Base-by-base conservation (phyloP, 805 yeast genomes). In the Nakazawaea peltata region DNA sequence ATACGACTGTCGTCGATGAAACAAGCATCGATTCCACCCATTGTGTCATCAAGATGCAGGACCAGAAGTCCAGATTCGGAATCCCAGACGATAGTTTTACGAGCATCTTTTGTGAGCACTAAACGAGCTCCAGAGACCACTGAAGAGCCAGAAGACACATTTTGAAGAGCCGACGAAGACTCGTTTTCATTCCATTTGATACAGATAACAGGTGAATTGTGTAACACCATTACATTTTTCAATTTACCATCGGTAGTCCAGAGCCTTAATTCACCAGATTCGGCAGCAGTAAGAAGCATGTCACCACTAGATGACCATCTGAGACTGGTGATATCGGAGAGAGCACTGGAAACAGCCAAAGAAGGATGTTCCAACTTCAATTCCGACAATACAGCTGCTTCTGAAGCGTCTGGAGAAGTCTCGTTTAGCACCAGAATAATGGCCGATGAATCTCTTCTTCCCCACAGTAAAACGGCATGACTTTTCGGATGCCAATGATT, bases 241-340 rank as follows among this genome's bases (percentile, higher is more conserved):
- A 85, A 59, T 21, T 69, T 67, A 0, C 95, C 94, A 31, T 74
- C 79, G 0, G 71, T 63, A 9, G 77, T 69, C 94, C 95, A 87
- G n/a, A 83, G 61, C 37, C 90, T 59, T 7, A 87, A 47, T 46
- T 81, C 90, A 11, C 95, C 95, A 47, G 68, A 68, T 36, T 68
- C 73, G 2, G 77, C 67, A 3, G 78, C 81, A 0, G 88, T 80
- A 11, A 81, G 64, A 3, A 86, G 53, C 11, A 65, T 45, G 27
- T 69, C 61, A 0, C 94, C 94, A 36, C 60, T 57, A 1, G 80
- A 78, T 10, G 84, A 70, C 94, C 94, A 85, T 8, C 73, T 43
- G 3, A 71, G 37, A 13, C 14, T 21, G 5, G 46, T 41, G 6
- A 50, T 50, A 18, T 54, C 57, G 23, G 48, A 49, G 10, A 21